Conservation (phyloP, 2,329 filamentous ascomycete genomes). For the Aspergillus felis region DNA sequence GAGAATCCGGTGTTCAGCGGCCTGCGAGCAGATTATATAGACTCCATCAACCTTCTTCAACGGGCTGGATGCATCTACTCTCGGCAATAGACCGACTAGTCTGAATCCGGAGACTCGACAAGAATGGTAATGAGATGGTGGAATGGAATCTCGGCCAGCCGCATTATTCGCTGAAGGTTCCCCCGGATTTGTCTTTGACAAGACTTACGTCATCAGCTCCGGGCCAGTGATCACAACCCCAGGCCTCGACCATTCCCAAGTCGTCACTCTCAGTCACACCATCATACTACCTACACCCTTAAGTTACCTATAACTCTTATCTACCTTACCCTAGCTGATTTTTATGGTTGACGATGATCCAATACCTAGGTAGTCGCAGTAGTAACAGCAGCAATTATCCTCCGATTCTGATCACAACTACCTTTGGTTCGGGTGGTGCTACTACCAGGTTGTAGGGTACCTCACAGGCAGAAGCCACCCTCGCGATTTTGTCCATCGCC, state of each 20-base stretch:
- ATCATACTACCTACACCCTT: not conserved
- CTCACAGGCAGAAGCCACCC: not conserved
- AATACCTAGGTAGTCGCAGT: not conserved
- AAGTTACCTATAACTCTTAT: not conserved
- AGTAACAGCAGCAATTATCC: not conserved
- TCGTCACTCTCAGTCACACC: slow-evolving; percentile 1
- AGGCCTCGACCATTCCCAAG: slow-evolving; percentile 7
- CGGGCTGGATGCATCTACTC: not conserved
- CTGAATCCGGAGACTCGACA: slow-evolving; percentile 1
- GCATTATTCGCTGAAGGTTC: slow-evolving; percentile 24
- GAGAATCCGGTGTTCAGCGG: not conserved
- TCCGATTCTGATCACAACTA: not conserved
- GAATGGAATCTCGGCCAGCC: slow-evolving; percentile 1
- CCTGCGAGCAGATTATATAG: not conserved
- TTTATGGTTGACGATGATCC: not conserved
- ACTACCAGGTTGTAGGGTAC: not conserved
- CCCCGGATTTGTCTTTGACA: slow-evolving; percentile 26
- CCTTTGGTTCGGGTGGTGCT: not conserved
- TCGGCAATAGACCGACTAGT: not conserved
- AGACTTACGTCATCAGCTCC: slow-evolving; percentile 35
- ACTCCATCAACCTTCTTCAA: not conserved
- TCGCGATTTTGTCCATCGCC: not conserved
- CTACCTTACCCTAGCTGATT: not conserved
- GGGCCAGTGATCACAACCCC: not conserved
- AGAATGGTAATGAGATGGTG: not conserved